phyloP scores from a whole-genome alignment of 495 filamentous ascomycete genomes.

The Penicillium ucsense region DNA sequence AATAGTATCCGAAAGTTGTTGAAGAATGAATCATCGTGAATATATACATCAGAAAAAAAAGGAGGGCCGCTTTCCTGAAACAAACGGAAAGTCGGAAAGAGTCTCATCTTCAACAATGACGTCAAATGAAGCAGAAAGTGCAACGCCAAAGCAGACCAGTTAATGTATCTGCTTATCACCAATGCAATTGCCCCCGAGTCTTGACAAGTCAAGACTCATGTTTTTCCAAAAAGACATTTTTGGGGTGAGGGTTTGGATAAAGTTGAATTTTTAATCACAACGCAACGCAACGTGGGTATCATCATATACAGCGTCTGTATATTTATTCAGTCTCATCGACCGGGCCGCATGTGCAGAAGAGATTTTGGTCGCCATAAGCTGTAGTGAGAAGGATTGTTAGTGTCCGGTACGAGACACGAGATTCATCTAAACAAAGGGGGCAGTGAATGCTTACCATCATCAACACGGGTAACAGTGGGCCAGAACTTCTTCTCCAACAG shows the following conservation, averaged over 20 bases:
- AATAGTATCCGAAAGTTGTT: background rate
- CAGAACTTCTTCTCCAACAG: slow-evolving; percentile 97
- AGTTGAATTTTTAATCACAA: background rate
- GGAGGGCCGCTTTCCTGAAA: too few species aligned
- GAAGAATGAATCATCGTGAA: slow-evolving; percentile 17
- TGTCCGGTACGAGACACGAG: background rate
- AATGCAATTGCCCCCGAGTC: background rate
- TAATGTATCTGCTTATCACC: slow-evolving; percentile 1
- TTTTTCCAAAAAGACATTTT: too few species aligned
- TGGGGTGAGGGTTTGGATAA: background rate
- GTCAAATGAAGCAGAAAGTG: too few species aligned
- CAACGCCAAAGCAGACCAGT: slow-evolving; percentile 2
- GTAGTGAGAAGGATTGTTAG: slow-evolving; percentile 8
- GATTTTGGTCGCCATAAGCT: slow-evolving; percentile 87
- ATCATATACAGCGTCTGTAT: slow-evolving; percentile 5
- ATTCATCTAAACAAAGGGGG: slow-evolving; percentile 1
- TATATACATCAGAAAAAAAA: slow-evolving; percentile 18
- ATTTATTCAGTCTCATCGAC: slow-evolving; percentile 45
- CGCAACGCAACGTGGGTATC: slow-evolving; percentile 31
- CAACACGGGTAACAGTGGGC: slow-evolving; percentile 79
- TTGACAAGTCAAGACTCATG: too few species aligned
- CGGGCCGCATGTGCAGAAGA: slow-evolving; percentile 91
- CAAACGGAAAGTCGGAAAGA: too few species aligned
- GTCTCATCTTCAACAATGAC: too few species aligned
- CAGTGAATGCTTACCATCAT: slow-evolving; percentile 60